These are phyloP conservation scores for Lavandula angustifolia DNA, from an alignment of 257 asterid species.

Conservation along the genomic window DNA sequence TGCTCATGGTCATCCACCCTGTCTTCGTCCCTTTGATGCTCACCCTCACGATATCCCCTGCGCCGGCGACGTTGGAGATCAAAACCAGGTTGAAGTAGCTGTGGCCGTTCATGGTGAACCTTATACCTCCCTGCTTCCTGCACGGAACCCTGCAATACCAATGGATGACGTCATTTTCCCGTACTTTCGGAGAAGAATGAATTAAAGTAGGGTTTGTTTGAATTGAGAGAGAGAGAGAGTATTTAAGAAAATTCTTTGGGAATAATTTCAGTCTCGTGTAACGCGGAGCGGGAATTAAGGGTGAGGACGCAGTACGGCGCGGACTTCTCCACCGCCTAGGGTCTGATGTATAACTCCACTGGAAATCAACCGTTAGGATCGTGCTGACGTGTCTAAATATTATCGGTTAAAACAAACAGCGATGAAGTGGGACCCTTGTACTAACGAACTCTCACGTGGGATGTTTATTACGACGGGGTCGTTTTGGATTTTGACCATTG, in stretches of 20 bases:
- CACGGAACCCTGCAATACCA: slow-evolving; percentile 66
- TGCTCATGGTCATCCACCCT: slow-evolving; percentile 70
- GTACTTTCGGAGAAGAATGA: no score
- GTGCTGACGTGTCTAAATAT: slow-evolving; percentile 27
- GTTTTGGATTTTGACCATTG: slow-evolving; percentile 28
- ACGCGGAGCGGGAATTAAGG: slow-evolving; percentile 34
- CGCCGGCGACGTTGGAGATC: slow-evolving; percentile 82
- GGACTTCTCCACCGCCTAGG: slow-evolving; percentile 26
- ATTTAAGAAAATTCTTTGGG: background rate
- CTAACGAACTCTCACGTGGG: slow-evolving; percentile 44
- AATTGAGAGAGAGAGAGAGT: background rate
- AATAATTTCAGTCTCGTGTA: slow-evolving; percentile 8
- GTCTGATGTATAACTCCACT: slow-evolving; percentile 36
- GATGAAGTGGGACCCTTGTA: slow-evolving; percentile 23
- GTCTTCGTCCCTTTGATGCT: slow-evolving; percentile 65
- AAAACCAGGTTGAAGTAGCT: slow-evolving; percentile 74
- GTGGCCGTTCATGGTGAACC: slow-evolving; percentile 80
- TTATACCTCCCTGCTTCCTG: slow-evolving; percentile 69
- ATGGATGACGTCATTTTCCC: no score
- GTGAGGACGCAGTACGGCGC: slow-evolving; percentile 28
- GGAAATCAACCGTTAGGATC: slow-evolving; percentile 2
- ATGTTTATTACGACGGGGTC: slow-evolving; percentile 28
- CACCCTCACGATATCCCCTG: slow-evolving; percentile 73
- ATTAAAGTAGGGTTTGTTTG: background rate
- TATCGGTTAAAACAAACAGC: slow-evolving; percentile 21